Percentiles rank a stretch among this genome's conserved stretches.
Conservation (phyloP, 805 yeast genomes). For the Lachancea meyersii region DNA sequence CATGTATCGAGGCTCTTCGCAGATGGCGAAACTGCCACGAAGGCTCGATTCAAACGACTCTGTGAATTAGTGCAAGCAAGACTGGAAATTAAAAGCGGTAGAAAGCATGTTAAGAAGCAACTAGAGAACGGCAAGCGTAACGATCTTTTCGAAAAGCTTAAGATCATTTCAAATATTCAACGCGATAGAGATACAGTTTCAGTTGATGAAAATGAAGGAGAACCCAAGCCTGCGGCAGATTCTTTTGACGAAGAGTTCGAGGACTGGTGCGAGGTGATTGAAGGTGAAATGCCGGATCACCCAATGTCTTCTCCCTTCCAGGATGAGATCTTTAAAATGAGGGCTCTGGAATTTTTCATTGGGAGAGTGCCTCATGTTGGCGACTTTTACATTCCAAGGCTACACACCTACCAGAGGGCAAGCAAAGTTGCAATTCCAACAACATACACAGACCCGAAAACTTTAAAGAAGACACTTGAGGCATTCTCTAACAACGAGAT, state of each 20-base stretch:
- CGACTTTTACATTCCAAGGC: constrained; percentile 30
- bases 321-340: constrained; percentile 24
- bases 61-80: constrained; percentile 22
- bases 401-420: constrained; percentile 19
- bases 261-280: constrained; percentile 24
- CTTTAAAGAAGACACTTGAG: constrained; percentile 16
- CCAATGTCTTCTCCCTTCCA: constrained; percentile 27
- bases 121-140: constrained; percentile 20
- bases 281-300: constrained; percentile 23
- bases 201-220: constrained; percentile 10
- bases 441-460: constrained; percentile 20
- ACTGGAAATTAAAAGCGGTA: constrained; percentile 22
- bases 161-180: constrained; percentile 18
- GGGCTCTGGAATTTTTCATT: constrained; percentile 29
- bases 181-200: constrained; percentile 13
- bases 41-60: constrained; percentile 20
- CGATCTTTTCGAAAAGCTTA: constrained; percentile 19
- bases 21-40: constrained; percentile 22
- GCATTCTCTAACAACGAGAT: constrained; percentile 22
- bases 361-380: constrained; percentile 29
- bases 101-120: constrained; percentile 22
- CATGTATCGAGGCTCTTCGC: constrained; percentile 25
- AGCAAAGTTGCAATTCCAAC: constrained; percentile 13
- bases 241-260: constrained; percentile 17
- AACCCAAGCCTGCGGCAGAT: neutral